phyloP scores from a whole-genome alignment of 1,284 basidiomycete genomes.

The Fomitiporia mediterranea region DNA sequence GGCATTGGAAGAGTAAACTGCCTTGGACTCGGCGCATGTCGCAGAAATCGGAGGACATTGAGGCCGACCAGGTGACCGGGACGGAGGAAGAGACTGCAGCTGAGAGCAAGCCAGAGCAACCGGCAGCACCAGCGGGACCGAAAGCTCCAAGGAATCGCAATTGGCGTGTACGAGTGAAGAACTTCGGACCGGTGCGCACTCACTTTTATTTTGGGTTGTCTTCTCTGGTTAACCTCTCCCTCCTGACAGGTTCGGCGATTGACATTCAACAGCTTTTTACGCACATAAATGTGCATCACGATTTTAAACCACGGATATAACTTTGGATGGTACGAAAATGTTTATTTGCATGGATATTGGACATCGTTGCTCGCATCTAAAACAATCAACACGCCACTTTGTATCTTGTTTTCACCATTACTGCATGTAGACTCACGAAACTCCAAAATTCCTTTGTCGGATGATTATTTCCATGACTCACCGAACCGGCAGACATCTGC shows the following conservation, averaged over 20 bases:
- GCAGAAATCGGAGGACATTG: neutral
- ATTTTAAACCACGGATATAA: too few relatives aligned
- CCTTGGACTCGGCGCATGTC: neutral
- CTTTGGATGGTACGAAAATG: too few relatives aligned
- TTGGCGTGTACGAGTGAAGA: conserved; percentile 1
- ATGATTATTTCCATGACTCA: too few relatives aligned
- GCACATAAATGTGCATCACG: too few relatives aligned
- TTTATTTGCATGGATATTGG: neutral
- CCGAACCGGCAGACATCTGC: too few relatives aligned
- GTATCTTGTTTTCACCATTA: too few relatives aligned
- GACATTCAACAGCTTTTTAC: neutral
- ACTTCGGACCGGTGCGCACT: conserved; percentile 1
- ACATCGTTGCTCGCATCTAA: too few relatives aligned
- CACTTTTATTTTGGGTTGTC: neutral
- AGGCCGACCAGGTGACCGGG: neutral
- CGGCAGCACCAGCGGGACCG: neutral
- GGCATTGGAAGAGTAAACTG: neutral
- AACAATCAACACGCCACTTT: too few relatives aligned
- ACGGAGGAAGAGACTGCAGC: too few relatives aligned
- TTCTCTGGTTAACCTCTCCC: neutral
- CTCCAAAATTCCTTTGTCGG: too few relatives aligned
- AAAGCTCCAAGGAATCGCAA: neutral
- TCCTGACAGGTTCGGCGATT: neutral
- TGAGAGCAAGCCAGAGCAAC: neutral
- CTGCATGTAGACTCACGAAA: too few relatives aligned